Evolutionary conservation across 2,329 filamentous ascomycete genomes (phyloP).

Genomic region (Dothistroma septosporum): DNA sequence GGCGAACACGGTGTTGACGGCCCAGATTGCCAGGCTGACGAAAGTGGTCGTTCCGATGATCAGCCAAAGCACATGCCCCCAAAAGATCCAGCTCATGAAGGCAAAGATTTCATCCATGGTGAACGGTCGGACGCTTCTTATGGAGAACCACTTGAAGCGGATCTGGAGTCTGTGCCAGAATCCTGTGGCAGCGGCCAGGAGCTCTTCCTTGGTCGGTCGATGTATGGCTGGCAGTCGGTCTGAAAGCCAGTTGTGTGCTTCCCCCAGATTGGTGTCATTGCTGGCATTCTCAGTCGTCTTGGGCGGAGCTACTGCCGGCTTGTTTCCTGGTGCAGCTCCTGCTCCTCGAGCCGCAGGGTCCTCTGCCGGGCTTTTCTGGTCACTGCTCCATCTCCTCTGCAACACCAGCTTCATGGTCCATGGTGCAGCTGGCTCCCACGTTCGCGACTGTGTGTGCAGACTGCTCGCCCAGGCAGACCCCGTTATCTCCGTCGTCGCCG

Average conservation of each 20-base stretch:
- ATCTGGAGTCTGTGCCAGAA: conserved; percentile 89
- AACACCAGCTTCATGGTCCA: conserved; percentile 9
- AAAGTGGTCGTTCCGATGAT: conserved; percentile 97
- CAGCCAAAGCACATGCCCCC: conserved; percentile 92
- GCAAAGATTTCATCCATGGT: conserved; percentile 95
- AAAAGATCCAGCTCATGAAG: conserved; percentile 89
- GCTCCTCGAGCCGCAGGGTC: conserved; percentile 17
- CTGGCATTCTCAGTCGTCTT: conserved; percentile 22
- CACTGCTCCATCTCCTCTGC: conserved; percentile 23
- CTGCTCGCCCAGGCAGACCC: conserved; percentile 5
- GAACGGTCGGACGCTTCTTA: conserved; percentile 87
- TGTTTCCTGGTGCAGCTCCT: conserved; percentile 14
- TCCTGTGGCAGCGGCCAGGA: conserved; percentile 83
- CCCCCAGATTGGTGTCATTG: conserved; percentile 13
- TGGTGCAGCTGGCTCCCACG: conserved; percentile 9
- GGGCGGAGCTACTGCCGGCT: conserved; percentile 9
- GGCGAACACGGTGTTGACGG: conserved; percentile 93
- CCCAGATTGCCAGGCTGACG: conserved; percentile 80
- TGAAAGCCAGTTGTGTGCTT: conserved; percentile 42
- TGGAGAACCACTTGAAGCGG: conserved; percentile 96
- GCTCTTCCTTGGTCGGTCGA: conserved; percentile 86
- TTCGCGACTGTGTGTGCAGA: conserved; percentile 6
- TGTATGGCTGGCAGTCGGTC: conserved; percentile 65
- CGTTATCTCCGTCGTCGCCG: conserved; percentile 15
- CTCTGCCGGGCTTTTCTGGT: conserved; percentile 11